phyloP scores from a whole-genome alignment of 768 basidiomycete species.

The Agrocybe praecox region DNA sequence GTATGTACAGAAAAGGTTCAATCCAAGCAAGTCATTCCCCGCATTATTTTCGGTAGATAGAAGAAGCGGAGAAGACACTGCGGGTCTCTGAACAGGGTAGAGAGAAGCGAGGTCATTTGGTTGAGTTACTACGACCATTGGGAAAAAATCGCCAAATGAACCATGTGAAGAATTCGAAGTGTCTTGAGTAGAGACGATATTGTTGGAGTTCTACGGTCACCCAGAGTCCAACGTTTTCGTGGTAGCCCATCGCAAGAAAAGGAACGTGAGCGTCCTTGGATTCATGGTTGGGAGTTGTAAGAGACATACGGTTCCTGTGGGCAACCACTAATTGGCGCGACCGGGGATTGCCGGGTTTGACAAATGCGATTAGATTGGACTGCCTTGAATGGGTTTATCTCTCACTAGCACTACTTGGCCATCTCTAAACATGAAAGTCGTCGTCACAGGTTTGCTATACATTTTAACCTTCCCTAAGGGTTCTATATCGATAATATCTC shows the following conservation, averaged over 20 bases:
- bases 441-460: conserved; percentile 52
- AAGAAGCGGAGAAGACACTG: neutral
- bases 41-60: neutral
- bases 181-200: no score
- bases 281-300: neutral
- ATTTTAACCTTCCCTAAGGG: neutral
- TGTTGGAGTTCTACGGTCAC: no score
- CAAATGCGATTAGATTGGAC: conserved; percentile 5
- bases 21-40: neutral
- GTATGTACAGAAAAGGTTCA: no score
- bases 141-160: neutral
- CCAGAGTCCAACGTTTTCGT: no score
- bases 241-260: no score
- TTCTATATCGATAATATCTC: neutral
- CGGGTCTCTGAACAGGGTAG: neutral
- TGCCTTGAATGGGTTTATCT: conserved; percentile 1
- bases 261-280: no score
- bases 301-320: conserved; percentile 2
- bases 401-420: neutral
- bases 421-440: conserved; percentile 41
- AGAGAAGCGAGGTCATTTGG: neutral
- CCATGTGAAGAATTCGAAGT: neutral
- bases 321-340: conserved; percentile 2
- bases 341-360: conserved; percentile 7
- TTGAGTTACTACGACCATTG: neutral